A percentile compares a stretch with the other conserved stretches of the same genome.
Conservation (phyloP, 2,329 filamentous ascomycete genomes). For the Geosmithia morbida region DNA sequence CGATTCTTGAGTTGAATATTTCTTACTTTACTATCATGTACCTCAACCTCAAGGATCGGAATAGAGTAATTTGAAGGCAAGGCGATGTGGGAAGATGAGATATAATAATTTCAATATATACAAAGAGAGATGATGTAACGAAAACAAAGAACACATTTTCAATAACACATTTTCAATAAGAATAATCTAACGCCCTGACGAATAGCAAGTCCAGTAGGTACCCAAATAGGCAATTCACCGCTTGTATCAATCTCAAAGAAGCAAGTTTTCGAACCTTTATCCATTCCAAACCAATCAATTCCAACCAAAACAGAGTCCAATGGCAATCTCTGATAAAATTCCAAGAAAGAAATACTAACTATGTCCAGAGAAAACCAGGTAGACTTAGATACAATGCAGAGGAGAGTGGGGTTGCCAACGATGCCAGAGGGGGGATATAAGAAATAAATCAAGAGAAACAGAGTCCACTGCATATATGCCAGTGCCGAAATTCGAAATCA, state of each 20-base stretch:
- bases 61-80: too few relatives aligned
- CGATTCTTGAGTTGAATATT: neutral
- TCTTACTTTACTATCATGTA: neutral
- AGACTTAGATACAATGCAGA: neutral
- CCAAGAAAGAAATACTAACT: too few relatives aligned
- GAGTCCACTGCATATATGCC: neutral
- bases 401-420: neutral
- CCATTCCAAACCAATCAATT: neutral
- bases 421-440: neutral
- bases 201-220: neutral
- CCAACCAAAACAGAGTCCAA: neutral
- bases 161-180: neutral
- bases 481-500: neutral
- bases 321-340: neutral
- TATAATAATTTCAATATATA: neutral
- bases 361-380: neutral
- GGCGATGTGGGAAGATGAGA: too few relatives aligned
- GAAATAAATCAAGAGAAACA: neutral
- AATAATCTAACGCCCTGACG: neutral
- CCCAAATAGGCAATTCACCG: neutral
- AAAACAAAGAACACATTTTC: neutral
- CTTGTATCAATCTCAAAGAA: neutral
- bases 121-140: neutral
- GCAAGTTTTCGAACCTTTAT: neutral
- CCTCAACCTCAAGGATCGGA: too few relatives aligned